phyloP scores from a whole-genome alignment of 2,329 filamentous ascomycete genomes.

The Pseudogymnoascus sp. region DNA sequence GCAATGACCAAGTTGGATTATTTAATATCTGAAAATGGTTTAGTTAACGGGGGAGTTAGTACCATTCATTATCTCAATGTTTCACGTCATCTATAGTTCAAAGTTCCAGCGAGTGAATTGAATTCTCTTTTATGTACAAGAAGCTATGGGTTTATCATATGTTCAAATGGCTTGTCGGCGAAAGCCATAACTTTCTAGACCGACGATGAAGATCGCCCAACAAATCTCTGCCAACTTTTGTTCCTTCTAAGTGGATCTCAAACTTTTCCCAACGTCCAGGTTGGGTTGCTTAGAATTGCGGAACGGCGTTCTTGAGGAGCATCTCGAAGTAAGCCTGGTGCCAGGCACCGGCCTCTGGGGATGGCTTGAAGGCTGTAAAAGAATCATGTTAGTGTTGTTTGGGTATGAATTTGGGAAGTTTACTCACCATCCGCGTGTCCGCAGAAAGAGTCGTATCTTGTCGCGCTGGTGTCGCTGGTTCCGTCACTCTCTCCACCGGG shows the following conservation, averaged over 20 bases:
- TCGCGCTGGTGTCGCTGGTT: constrained; percentile 26
- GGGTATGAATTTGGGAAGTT: constrained; percentile 40
- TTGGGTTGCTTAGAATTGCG: constrained; percentile 16
- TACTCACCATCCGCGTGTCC: constrained; percentile 41
- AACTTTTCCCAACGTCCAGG: neutral
- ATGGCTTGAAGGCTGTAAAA: constrained; percentile 30
- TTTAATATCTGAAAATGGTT: neutral
- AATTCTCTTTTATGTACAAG: constrained; percentile 8
- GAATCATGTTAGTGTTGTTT: neutral
- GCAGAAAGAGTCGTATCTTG: constrained; percentile 43
- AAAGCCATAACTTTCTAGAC: neutral
- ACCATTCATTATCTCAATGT: neutral
- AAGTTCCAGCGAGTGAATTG: neutral
- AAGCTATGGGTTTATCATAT: constrained; percentile 7
- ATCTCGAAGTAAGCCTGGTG: constrained; percentile 39
- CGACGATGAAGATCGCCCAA: neutral
- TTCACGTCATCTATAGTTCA: neutral
- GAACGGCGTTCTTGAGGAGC: constrained; percentile 34
- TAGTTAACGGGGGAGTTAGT: no score
- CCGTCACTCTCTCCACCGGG: constrained; percentile 29
- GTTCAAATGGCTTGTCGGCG: neutral
- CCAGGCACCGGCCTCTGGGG: constrained; percentile 37
- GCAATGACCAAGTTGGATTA: neutral
- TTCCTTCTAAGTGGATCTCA: constrained; percentile 6
- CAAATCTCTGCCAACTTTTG: constrained; percentile 7